These are phyloP conservation scores for Schizonepeta tenuifolia DNA, from an alignment of 257 asterid species.

Conservation along the genomic window DNA sequence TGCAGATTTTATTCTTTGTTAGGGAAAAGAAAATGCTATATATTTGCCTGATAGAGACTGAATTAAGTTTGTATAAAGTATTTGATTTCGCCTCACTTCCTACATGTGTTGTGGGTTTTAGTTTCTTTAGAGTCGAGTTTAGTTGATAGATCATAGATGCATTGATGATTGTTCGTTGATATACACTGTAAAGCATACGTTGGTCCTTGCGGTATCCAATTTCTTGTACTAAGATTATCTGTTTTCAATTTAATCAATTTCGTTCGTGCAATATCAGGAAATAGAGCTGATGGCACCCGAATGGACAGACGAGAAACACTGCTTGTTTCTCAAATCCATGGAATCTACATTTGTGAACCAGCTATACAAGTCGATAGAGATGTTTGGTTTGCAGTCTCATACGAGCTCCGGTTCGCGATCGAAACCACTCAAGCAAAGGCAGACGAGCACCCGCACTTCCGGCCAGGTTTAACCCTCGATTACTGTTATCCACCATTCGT, in stretches of 20 bases:
- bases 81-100: neutral
- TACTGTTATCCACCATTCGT: neutral
- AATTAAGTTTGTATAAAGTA: neutral
- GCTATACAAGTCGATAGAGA: conserved; percentile 53
- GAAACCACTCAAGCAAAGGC: conserved; percentile 41
- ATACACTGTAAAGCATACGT: neutral
- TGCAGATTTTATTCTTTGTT: no score
- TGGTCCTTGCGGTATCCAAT: neutral
- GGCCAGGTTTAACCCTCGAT: conserved; percentile 55
- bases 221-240: conserved; percentile 3
- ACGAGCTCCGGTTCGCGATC: conserved; percentile 36
- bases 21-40: neutral
- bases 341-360: conserved; percentile 72
- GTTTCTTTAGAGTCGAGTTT: neutral
- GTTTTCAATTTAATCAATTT: conserved; percentile 19
- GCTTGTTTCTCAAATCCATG: conserved; percentile 67
- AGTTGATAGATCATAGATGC: neutral
- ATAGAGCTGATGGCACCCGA: conserved; percentile 36
- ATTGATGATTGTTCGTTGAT: conserved; percentile 3
- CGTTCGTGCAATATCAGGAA: conserved; percentile 41
- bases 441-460: conserved; percentile 38
- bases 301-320: conserved; percentile 78
- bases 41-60: neutral
- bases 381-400: conserved; percentile 40
- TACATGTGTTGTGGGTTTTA: neutral